phyloP scores from a whole-genome alignment of 441 rosid genomes.

The Syzygium syzygioides region DNA sequence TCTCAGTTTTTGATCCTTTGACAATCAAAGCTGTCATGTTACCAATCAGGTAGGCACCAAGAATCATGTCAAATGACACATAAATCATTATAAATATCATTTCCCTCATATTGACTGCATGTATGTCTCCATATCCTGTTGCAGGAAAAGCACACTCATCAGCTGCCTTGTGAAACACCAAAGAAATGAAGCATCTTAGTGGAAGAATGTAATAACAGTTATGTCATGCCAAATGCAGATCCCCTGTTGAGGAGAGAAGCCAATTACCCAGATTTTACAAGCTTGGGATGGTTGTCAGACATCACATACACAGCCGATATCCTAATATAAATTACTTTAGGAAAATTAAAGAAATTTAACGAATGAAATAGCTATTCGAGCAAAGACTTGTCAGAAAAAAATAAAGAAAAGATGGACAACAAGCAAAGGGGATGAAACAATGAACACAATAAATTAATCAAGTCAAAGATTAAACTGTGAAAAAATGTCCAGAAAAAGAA shows the following conservation, averaged over 20 bases:
- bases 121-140: constrained; percentile 96
- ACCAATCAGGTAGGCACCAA: constrained; percentile 94
- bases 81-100: constrained; percentile 93
- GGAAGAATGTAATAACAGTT: not conserved
- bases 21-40: constrained; percentile 97
- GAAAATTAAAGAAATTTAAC: not conserved
- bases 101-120: constrained; percentile 93
- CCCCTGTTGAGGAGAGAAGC: not conserved
- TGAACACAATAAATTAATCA: not conserved
- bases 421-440: not conserved
- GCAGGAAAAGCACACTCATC: not conserved
- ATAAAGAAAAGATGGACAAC: not conserved
- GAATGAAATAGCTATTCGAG: not conserved
- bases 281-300: not conserved
- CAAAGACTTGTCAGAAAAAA: not conserved
- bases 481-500: not conserved
- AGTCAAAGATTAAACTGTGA: too few relatives aligned
- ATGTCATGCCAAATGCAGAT: not conserved
- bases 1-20: constrained; percentile 96
- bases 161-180: not conserved
- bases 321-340: not conserved
- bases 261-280: not conserved
- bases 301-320: not conserved
- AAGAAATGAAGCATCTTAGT: not conserved
- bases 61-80: constrained; percentile 96